phyloP scores from a whole-genome alignment of 73 alveolate genomes.

The Tetrahymena malaccensis region DNA sequence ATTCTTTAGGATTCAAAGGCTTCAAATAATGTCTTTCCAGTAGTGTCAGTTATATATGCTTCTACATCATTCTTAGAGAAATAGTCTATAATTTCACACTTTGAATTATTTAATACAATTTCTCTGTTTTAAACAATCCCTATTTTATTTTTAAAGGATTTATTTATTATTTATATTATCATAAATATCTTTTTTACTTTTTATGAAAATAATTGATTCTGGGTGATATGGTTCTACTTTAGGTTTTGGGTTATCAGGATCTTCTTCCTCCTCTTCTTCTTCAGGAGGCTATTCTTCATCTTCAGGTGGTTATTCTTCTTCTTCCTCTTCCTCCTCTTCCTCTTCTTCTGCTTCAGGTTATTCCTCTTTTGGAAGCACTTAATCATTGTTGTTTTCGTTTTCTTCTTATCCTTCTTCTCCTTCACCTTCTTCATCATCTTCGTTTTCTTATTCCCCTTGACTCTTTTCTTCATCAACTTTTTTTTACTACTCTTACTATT shows the following conservation, averaged over 20 bases:
- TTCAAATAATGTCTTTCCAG: constrained; percentile 21
- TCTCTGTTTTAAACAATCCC: constrained; percentile 50
- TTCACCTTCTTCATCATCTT: constrained; percentile 49
- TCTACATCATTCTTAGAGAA: constrained; percentile 29
- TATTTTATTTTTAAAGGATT: not conserved
- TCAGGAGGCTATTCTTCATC: constrained; percentile 57
- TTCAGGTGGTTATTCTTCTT: constrained; percentile 59
- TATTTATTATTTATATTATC: not conserved
- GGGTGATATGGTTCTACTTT: constrained; percentile 45
- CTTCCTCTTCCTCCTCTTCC: constrained; percentile 52
- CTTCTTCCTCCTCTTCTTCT: constrained; percentile 54
- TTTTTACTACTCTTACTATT: not conserved
- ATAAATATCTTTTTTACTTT: constrained; percentile 40
- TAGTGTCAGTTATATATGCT: constrained; percentile 44
- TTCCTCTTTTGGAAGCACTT: constrained; percentile 38
- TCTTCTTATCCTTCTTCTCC: constrained; percentile 38
- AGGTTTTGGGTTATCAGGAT: constrained; percentile 54
- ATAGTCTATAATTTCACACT: constrained; percentile 44
- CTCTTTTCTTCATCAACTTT: constrained; percentile 28
- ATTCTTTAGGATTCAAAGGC: constrained; percentile 53
- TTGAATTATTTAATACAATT: constrained; percentile 38
- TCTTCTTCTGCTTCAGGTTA: constrained; percentile 49
- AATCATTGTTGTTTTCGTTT: constrained; percentile 39
- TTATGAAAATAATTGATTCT: constrained; percentile 38
- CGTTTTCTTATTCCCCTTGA: constrained; percentile 31